A percentile compares a stretch with the other conserved stretches of the same genome.
Evolutionary conservation across 1,284 basidiomycete genomes (phyloP).

Genomic region (Laetiporus sulphureus): DNA sequence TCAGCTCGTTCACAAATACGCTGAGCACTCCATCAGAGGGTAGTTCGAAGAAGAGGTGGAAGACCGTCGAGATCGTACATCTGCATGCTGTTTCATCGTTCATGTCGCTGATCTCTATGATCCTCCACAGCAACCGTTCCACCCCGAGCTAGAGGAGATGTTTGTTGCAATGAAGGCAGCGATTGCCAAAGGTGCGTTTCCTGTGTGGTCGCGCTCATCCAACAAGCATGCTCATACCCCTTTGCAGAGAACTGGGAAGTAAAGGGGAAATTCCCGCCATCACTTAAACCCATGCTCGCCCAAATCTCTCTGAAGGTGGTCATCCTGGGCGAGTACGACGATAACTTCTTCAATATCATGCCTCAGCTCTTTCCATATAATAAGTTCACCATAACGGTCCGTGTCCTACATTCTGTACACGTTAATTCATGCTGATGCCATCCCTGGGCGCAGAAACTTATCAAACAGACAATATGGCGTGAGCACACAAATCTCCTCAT

Average conservation of each 20-base stretch:
- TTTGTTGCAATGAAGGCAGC: slow-evolving; percentile 58
- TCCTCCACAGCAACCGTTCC: slow-evolving; percentile 45
- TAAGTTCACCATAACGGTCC: slow-evolving; percentile 79
- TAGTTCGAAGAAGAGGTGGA: slow-evolving; percentile 51
- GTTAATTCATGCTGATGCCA: neutral
- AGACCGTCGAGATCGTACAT: slow-evolving; percentile 56
- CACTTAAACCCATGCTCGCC: slow-evolving; percentile 68
- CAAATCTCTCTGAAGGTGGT: slow-evolving; percentile 76
- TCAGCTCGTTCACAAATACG: slow-evolving; percentile 4
- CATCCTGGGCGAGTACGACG: slow-evolving; percentile 81
- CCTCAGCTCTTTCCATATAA: slow-evolving; percentile 89
- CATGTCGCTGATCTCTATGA: slow-evolving; percentile 11
- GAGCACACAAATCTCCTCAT: slow-evolving; percentile 61
- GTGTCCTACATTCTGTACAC: slow-evolving; percentile 16
- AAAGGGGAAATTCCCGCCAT: slow-evolving; percentile 86
- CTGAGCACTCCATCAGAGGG: slow-evolving; percentile 7
- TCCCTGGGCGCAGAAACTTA: slow-evolving; percentile 59
- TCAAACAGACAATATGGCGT: slow-evolving; percentile 69
- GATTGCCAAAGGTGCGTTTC: slow-evolving; percentile 45
- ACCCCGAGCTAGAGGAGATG: slow-evolving; percentile 57
- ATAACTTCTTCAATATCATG: slow-evolving; percentile 87
- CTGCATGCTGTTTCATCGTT: neutral
- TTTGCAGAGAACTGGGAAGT: slow-evolving; percentile 58
- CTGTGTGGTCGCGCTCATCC: no score
- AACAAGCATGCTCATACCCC: neutral